Base-by-base conservation (phyloP, 305 asterid genomes). In the Rubia occidens region DNA sequence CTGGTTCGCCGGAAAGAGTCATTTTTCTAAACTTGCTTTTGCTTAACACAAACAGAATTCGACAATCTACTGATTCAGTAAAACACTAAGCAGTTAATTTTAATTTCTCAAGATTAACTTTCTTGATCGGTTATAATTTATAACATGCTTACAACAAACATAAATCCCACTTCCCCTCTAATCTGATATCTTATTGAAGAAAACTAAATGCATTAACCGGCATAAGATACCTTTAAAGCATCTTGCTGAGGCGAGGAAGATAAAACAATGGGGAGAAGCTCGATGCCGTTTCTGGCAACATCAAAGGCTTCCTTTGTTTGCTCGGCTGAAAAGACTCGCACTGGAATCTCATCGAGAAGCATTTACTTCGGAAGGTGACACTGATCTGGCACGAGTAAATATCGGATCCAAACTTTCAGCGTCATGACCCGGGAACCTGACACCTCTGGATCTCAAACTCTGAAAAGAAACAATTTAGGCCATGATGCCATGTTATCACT, bases 221-320 rank as follows among this genome's bases (percentile, higher is more conserved):
- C 73, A 45, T 59, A 62, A 81, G 47, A 68, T 80, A 91, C 99
- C 97, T 94, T 80, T 47, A 91, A 88, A 79, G 89, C 96, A 80
- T 94, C 99, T 83, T 89, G 95, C 71, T 86, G 96, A 5, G 99
- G 96, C 21, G 99, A 94, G 85, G 99, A 94, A 73, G 99, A 84
- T 72, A 95, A 74, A 78, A 95, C 97, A 72, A 98, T 91, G 77
- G 84, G 73, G 66, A 95, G 92, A 72, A 95, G 95, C 88, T 95
- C 99, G 18, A 95, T 69, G 74, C 97, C 91, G 82, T 95, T 95
- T 81, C 95, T 83, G 70, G 98, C 99, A 67, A 95, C 95, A 71
- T 95, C 98, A 74, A 95, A 91, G 64, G 96, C 95, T 83, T 95
- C 99, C 83, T 89, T 95, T 32, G 86, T 86, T 74, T 89, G 96